Evolutionary conservation across 768 basidiomycete genomes (phyloP), one percentile per base, ranked within the genome.

Genomic region (Auriscalpium vulgare): DNA sequence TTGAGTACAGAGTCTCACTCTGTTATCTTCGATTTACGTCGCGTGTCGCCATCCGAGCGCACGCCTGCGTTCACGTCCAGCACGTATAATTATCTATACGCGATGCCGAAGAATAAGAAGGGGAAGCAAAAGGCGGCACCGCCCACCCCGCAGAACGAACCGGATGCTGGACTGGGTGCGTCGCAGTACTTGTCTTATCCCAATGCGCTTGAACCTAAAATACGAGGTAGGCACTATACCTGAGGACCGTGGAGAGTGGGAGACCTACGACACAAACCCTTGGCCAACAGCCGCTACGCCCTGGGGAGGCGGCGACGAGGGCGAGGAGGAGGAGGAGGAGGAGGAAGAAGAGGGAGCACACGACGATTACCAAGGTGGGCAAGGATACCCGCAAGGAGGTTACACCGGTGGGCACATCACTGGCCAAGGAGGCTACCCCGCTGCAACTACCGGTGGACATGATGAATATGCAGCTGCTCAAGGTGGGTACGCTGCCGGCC

Each of bases 71-170:
- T 43, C 3, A 43, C 29, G 16, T 11, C 29, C 52, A 36, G 36
- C 56, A 47, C 23, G 46, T 16, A 10, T 19, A 7, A 46, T 35
- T 45, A 47, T 34, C 8, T 8, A 44, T 50, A 19, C 34, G 50
- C 46, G 37, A 60, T 60, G 59, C 10, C 55, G 34, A 47, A 38
- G 16, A 50, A 10, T 44, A 62, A 60, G 43, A 62, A 62, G 48
- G 61, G 59, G 19, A 62, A 62, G 36, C 46, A 53, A 44, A 62
- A 54, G 37, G 55, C 52, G 13, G 54, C 38, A 23, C 29, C 19
- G 36, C 49, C 19, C 21, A 57, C 47, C 8, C 58, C 55, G 17
- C 54, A 49, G 49, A 54, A 48, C 11, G 60, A 35, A 45, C 52
- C 45, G 35, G 61, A 53, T 16, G 58, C 47, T 7, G 46, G 5